A percentile compares a stretch with the other conserved stretches of the same genome.
These are phyloP conservation scores for Lunularia cruciata DNA, from an alignment of 225 moss, liverwort and hornwort species.

Conservation along the genomic window DNA sequence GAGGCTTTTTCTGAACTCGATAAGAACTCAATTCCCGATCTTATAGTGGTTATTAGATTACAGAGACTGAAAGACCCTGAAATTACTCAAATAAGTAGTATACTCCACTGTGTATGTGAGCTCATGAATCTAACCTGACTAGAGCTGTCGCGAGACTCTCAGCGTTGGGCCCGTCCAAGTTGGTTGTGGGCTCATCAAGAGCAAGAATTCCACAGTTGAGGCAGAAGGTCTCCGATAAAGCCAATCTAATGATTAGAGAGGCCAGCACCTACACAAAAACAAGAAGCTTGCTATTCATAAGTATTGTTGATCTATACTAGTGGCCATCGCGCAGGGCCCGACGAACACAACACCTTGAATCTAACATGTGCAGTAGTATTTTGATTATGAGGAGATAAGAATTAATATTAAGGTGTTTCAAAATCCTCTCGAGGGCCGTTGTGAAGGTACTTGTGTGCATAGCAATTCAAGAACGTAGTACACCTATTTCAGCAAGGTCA, in stretches of 20 bases:
- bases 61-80: not conserved
- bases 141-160: slow-evolving; percentile 93
- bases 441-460: no score
- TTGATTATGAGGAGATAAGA: not conserved
- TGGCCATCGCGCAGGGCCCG: not conserved
- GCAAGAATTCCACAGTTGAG: slow-evolving; percentile 97
- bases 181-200: slow-evolving; percentile 98
- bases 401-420: no score
- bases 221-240: slow-evolving; percentile 96
- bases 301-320: no score
- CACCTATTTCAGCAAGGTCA: no score
- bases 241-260: slow-evolving; percentile 86
- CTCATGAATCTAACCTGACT: slow-evolving; percentile 57
- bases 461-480: no score
- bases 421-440: no score
- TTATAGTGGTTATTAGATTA: not conserved
- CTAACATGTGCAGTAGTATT: no score
- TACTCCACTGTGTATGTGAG: no score
- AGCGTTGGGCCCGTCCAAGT: slow-evolving; percentile 93
- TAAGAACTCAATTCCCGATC: not conserved
- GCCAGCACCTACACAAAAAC: slow-evolving; percentile 75
- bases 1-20: no score
- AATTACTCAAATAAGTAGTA: no score
- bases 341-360: no score
- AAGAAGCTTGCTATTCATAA: not conserved